Conservation (phyloP, 306 rosid genomes). For the Elaeagnus macrophylla region DNA sequence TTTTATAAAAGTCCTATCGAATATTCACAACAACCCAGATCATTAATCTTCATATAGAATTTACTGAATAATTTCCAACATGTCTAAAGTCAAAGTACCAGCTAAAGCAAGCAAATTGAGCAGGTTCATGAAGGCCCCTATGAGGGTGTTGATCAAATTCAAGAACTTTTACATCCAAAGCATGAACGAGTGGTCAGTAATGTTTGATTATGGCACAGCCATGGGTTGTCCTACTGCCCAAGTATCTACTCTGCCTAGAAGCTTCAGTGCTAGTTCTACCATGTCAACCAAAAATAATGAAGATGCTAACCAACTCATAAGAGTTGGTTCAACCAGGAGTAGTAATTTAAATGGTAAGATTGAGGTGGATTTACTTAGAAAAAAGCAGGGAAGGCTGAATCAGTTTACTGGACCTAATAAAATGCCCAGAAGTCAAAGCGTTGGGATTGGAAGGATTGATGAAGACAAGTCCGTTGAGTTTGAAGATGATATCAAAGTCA, state of each 20-base stretch:
- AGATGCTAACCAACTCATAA: slow-evolving; percentile 45
- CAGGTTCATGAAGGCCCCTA: slow-evolving; percentile 32
- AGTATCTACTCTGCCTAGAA: slow-evolving; percentile 29
- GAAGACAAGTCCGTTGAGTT: slow-evolving; percentile 49
- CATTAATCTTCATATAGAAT: too few species aligned
- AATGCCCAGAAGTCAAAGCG: slow-evolving; percentile 34
- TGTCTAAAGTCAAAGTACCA: slow-evolving; percentile 13
- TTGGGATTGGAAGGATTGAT: slow-evolving; percentile 50
- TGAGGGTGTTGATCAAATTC: slow-evolving; percentile 28
- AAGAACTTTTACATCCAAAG: slow-evolving; percentile 47
- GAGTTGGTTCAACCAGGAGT: slow-evolving; percentile 28
- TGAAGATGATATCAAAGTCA: slow-evolving; percentile 25
- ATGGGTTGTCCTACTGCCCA: slow-evolving; percentile 28
- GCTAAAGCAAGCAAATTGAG: slow-evolving; percentile 16
- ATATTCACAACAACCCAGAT: too few species aligned
- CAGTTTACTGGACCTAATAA: neutral
- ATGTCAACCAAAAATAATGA: slow-evolving; percentile 4
- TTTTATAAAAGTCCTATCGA: neutral
- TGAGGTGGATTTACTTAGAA: neutral
- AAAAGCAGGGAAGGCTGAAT: neutral
- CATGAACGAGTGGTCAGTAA: slow-evolving; percentile 28
- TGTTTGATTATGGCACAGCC: slow-evolving; percentile 16
- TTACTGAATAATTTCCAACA: neutral
- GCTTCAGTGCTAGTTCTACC: slow-evolving; percentile 35
- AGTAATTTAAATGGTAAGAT: neutral